Percentiles rank a stretch among this genome's conserved stretches.
Conservation (phyloP, 2,329 filamentous ascomycete species). For the Rosellinia necatrix region DNA sequence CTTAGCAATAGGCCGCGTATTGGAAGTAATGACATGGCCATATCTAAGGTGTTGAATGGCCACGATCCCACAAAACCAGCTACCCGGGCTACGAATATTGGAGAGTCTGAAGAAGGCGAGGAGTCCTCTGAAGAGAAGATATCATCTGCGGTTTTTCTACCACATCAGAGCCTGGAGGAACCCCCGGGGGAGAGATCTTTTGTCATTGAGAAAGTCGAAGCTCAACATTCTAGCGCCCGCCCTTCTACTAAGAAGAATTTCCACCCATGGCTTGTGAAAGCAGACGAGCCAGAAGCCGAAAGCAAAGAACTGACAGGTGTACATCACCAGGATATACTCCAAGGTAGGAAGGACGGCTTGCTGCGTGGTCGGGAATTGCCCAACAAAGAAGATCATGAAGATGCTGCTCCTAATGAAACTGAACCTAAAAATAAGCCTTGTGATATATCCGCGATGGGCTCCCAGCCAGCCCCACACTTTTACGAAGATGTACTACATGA, state of each 20-base stretch:
- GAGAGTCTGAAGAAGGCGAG: conserved; percentile 54
- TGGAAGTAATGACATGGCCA: conserved; percentile 19
- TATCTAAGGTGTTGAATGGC: conserved; percentile 16
- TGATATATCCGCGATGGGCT: conserved; percentile 43
- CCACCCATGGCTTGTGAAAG: conserved; percentile 63
- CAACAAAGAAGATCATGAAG: conserved; percentile 45
- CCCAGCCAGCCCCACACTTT: conserved; percentile 48
- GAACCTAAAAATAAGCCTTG: conserved; percentile 42
- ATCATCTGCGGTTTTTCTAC: conserved; percentile 82
- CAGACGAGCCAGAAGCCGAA: conserved; percentile 54
- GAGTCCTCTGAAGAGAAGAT: conserved; percentile 82
- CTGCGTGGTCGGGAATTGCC: conserved; percentile 40
- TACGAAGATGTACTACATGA: conserved; percentile 57
- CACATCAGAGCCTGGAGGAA: conserved; percentile 66
- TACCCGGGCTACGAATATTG: conserved; percentile 45
- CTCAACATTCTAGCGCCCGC: conserved; percentile 39
- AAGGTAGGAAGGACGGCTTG: conserved; percentile 33
- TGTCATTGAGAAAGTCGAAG: conserved; percentile 34
- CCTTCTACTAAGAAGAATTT: conserved; percentile 44
- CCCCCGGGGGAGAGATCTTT: conserved; percentile 39
- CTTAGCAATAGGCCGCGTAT: conserved; percentile 9
- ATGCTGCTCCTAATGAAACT: conserved; percentile 49
- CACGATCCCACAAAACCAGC: conserved; percentile 43
- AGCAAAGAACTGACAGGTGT: conserved; percentile 42
- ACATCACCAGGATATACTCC: conserved; percentile 37